Percentiles rank a stretch among this genome's conserved stretches.
phyloP scores from a whole-genome alignment of 2,329 filamentous ascomycete species.

The Hymenoscyphus infarciens region DNA sequence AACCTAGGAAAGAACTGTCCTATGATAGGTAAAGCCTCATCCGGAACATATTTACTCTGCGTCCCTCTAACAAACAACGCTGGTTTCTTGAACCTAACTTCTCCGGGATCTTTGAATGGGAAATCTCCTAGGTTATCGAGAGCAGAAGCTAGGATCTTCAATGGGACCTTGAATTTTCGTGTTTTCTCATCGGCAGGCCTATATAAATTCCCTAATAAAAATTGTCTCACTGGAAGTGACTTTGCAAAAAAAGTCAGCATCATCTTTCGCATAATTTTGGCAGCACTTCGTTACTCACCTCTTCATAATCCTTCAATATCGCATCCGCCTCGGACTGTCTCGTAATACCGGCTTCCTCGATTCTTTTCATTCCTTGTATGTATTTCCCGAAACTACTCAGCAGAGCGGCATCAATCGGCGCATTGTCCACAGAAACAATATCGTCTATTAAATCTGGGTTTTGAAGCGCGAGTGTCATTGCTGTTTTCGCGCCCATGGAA shows the following conservation, averaged over 20 bases:
- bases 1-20: constrained; percentile 81
- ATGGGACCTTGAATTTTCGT: constrained; percentile 75
- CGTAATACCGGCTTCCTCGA: constrained; percentile 65
- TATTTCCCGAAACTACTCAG: constrained; percentile 75
- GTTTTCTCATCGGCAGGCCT: constrained; percentile 48
- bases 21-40: constrained; percentile 75
- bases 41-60: constrained; percentile 72
- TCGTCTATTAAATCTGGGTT: constrained; percentile 64
- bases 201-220: constrained; percentile 82
- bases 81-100: constrained; percentile 67
- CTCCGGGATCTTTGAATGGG: constrained; percentile 72
- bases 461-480: constrained; percentile 79
- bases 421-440: constrained; percentile 86
- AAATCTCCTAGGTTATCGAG: constrained; percentile 79
- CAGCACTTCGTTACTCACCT: constrained; percentile 41
- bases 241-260: constrained; percentile 29
- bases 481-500: constrained; percentile 94
- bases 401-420: constrained; percentile 76
- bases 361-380: constrained; percentile 76
- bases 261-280: neutral
- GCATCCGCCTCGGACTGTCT: constrained; percentile 75
- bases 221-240: constrained; percentile 78
- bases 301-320: constrained; percentile 72
- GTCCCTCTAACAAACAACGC: constrained; percentile 80
- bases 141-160: constrained; percentile 63